Percentiles rank a stretch among this genome's conserved stretches.
Conservation (phyloP, 2,329 filamentous ascomycete species). For the Sarocladium oryzae region DNA sequence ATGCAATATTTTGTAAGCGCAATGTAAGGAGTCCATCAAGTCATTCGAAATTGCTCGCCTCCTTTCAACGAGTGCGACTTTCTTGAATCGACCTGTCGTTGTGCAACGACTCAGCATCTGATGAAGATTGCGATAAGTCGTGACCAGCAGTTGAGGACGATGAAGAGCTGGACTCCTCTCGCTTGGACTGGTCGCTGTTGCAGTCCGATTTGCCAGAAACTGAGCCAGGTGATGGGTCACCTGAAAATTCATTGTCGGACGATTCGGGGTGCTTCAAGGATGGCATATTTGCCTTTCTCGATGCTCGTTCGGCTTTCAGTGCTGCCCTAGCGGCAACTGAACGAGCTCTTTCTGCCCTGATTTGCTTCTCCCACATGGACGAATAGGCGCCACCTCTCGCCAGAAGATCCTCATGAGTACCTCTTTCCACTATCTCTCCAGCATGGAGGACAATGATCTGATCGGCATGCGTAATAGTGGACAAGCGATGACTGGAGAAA, state of each 20-base stretch:
- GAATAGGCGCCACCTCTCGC: constrained; percentile 65
- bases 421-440: constrained; percentile 70
- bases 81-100: background rate
- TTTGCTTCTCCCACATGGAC: constrained; percentile 87
- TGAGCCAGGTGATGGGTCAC: constrained; percentile 38
- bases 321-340: constrained; percentile 30
- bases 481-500: constrained; percentile 61
- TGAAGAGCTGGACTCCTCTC: constrained; percentile 25
- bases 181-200: constrained; percentile 24
- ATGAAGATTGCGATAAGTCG: constrained; percentile 17
- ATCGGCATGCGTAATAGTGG: constrained; percentile 79
- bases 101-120: constrained; percentile 27
- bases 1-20: background rate
- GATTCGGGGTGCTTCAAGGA: constrained; percentile 32
- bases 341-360: constrained; percentile 62
- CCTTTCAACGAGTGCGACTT: background rate
- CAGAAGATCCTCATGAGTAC: constrained; percentile 73
- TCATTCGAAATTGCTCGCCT: background rate
- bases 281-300: constrained; percentile 45
- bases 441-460: constrained; percentile 74
- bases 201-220: constrained; percentile 27
- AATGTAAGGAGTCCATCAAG: background rate
- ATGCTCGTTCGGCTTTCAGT: constrained; percentile 22
- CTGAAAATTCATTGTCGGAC: constrained; percentile 38
- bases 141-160: constrained; percentile 15